Evolutionary conservation across 345 rosid species (phyloP).

Genomic region (Melaleuca alternifolia): DNA sequence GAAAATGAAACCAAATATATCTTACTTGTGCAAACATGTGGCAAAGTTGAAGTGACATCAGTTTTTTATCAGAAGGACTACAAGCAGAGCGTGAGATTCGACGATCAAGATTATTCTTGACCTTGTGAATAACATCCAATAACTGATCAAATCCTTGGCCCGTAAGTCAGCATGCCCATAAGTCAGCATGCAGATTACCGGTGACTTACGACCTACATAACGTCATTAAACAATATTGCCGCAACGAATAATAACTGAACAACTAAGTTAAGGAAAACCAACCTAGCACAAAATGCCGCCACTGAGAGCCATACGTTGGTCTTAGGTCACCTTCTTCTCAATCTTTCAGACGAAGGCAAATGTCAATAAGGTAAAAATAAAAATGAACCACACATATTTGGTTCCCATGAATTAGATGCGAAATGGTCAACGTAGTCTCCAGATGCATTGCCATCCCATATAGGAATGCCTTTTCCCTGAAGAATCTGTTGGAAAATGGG

Average conservation of each 20-base stretch:
- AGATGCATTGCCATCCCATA: constrained; percentile 93
- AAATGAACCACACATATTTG: neutral
- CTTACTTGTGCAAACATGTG: constrained; percentile 95
- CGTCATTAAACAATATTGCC: neutral
- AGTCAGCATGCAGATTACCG: constrained; percentile 95
- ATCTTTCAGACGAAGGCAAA: constrained; percentile 49
- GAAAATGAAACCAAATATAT: neutral
- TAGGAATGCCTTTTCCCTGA: constrained; percentile 77
- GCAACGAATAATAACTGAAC: neutral
- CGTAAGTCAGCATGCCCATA: no score
- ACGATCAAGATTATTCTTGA: no score
- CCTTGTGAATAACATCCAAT: no score
- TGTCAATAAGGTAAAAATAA: neutral
- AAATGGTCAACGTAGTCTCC: constrained; percentile 77
- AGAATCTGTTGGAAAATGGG: constrained; percentile 43
- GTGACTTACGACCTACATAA: neutral
- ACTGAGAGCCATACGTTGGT: constrained; percentile 83
- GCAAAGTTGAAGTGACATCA: constrained; percentile 97
- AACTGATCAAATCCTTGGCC: no score
- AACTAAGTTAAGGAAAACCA: neutral
- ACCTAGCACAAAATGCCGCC: constrained; percentile 97
- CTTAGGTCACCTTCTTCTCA: constrained; percentile 91
- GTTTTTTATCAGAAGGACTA: no score
- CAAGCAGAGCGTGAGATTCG: no score
- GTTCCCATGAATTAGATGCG: neutral